phyloP scores from a whole-genome alignment of 1,284 basidiomycete genomes.

The Sporisorium graminicola region DNA sequence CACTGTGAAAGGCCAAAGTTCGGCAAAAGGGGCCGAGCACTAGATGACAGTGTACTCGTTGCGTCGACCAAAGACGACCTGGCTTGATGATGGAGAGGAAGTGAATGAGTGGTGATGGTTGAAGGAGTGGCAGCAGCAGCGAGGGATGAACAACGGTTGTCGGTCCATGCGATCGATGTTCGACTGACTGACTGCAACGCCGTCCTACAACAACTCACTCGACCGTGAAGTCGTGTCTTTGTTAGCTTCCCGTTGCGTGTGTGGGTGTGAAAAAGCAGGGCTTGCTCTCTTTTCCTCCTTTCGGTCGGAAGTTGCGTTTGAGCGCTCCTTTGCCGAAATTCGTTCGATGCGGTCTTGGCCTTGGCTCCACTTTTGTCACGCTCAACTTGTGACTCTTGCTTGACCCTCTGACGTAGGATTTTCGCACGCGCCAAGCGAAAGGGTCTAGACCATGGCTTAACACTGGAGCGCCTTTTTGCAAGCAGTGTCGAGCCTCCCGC shows the following conservation, averaged over 20 bases:
- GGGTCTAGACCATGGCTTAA: not conserved
- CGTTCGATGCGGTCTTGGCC: no score
- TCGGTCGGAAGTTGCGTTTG: no score
- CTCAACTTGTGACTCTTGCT: no score
- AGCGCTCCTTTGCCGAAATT: no score
- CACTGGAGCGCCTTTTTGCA: not conserved
- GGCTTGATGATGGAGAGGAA: not conserved
- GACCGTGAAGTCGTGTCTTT: no score
- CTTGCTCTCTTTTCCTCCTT: no score
- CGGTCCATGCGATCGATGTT: not conserved
- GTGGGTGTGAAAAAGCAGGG: not conserved
- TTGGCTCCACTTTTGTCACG: no score
- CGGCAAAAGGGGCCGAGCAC: not conserved
- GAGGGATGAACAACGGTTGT: no score
- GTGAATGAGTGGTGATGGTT: not conserved
- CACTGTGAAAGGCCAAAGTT: not conserved
- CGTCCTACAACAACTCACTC: not conserved
- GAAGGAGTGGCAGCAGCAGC: not conserved
- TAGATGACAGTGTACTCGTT: not conserved
- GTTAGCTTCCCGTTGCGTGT: not conserved
- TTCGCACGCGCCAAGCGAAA: conserved; percentile 1
- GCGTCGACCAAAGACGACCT: not conserved
- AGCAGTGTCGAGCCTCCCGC: not conserved
- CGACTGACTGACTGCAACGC: not conserved
- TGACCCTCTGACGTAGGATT: conserved; percentile 3